phyloP scores from a whole-genome alignment of 164 flowering plant species.

The Umbellularia californica region DNA sequence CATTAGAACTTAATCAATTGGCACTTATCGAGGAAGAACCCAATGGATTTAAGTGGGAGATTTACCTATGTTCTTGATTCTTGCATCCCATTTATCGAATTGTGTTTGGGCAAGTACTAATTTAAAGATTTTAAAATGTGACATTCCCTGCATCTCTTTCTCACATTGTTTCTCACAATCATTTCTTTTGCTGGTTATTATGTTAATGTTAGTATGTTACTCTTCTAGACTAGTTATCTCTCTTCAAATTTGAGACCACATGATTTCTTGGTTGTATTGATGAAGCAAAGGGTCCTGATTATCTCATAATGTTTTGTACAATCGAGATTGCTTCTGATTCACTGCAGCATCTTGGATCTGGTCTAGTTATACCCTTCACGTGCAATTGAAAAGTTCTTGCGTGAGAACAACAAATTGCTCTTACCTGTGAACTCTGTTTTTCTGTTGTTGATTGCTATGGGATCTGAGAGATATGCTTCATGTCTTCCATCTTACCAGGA shows the following conservation, averaged over 20 bases:
- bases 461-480: not conserved
- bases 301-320: not conserved
- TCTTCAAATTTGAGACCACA: too few species aligned
- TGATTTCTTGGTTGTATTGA: not conserved
- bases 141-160: not conserved
- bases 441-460: not conserved
- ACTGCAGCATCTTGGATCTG: not conserved
- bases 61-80: too few species aligned
- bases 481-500: conserved; percentile 39
- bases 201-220: too few species aligned
- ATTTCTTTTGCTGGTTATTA: too few species aligned
- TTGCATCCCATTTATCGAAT: too few species aligned
- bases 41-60: too few species aligned
- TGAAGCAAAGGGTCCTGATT: not conserved
- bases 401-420: too few species aligned
- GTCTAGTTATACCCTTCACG: not conserved
- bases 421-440: not conserved
- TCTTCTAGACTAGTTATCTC: too few species aligned
- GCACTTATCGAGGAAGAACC: too few species aligned
- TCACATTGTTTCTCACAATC: not conserved
- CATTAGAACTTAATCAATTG: too few species aligned
- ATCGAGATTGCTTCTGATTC: not conserved
- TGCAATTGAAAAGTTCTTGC: not conserved
- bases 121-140: not conserved
- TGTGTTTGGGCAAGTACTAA: too few species aligned